These are phyloP conservation scores for Aspergillus quadricinctus DNA, from an alignment of 2,329 filamentous ascomycete species.

Conservation along the genomic window DNA sequence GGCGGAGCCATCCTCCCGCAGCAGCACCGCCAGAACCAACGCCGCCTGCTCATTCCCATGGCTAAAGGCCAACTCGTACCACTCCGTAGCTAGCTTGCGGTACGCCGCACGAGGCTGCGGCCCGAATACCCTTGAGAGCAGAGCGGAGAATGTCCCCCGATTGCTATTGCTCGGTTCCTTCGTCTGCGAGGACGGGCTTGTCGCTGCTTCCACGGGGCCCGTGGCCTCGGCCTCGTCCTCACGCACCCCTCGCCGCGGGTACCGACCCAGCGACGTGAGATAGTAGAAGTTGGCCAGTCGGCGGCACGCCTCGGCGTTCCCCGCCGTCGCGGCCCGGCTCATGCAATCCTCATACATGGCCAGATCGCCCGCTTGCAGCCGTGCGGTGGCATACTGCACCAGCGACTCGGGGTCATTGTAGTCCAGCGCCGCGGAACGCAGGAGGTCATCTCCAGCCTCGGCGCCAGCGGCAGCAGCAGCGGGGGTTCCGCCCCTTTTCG, in stretches of 20 bases:
- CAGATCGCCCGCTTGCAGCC: conserved; percentile 20
- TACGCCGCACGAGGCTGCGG: conserved; percentile 20
- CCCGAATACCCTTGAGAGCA: conserved; percentile 13
- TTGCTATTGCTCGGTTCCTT: background rate
- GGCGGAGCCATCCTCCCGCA: conserved; percentile 21
- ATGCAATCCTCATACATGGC: conserved; percentile 34
- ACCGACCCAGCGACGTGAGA: conserved; percentile 23
- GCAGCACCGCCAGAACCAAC: conserved; percentile 26
- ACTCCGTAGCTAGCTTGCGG: conserved; percentile 27
- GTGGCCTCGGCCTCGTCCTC: background rate
- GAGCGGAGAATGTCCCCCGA: background rate
- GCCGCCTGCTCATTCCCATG: conserved; percentile 18
- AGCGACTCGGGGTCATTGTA: conserved; percentile 30
- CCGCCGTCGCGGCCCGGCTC: conserved; percentile 28
- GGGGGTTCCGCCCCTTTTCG: conserved; percentile 9
- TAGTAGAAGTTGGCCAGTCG: conserved; percentile 36
- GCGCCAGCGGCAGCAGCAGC: conserved; percentile 11
- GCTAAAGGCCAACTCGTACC: conserved; percentile 29
- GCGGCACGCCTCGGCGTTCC: conserved; percentile 25
- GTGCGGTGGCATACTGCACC: conserved; percentile 20
- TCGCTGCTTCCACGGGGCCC: background rate
- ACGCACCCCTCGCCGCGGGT: conserved; percentile 19
- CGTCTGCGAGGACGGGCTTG: background rate
- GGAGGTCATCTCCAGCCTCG: conserved; percentile 9
- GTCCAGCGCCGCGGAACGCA: conserved; percentile 23